Evolutionary conservation across 176 grass and related monocot genomes (phyloP), one percentile per base, ranked within the genome.

Genomic region (Alopecurus myosuroides): DNA sequence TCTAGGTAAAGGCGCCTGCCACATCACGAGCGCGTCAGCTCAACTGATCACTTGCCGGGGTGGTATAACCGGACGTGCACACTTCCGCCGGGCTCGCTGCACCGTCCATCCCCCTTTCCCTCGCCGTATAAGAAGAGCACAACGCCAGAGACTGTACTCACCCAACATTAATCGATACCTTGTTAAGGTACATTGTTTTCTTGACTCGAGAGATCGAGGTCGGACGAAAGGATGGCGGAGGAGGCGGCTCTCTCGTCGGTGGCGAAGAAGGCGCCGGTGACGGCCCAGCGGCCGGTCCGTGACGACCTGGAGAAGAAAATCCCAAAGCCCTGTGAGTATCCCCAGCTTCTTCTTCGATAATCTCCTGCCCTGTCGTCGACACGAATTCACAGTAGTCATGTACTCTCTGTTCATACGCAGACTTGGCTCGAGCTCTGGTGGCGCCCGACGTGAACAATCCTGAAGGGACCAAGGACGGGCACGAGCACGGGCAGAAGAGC

Each of bases 391-490:
- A 18, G 18, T 19, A 35, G 4, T 44, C 13, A 29, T 73, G 45
- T 75, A 61, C 51, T 19, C 40, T n/a, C n/a, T n/a, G 41, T 11
- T 22, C n/a, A n/a, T 19, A 34, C 30, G 63, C 72, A 93, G 93
- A 98, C 84, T 29, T 98, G 84, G 85, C 95, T 25, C 85, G 95
- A 57, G 95, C 79, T 18, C 70, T 95, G 75, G 91, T 80, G 61
- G 93, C 93, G 8, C 87, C 91, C 3, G 95, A 98, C 70, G 87
- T 92, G 53, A 83, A 98, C 77, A 91, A 98, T 80, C 93, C 93
- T 1, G 81, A 92, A 30, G 95, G 95, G 35, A 95, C 87, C 12
- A 85, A 42, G 40, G 45, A 6, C 3, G 83, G 80, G 8, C 91
- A 82, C 81, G 51, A 60, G 50, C 91, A 93, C 84, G 52, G 89